Evolutionary conservation across 2,329 filamentous ascomycete genomes (phyloP), one percentile per base, ranked within the genome.

Genomic region (Fusarium sp.): DNA sequence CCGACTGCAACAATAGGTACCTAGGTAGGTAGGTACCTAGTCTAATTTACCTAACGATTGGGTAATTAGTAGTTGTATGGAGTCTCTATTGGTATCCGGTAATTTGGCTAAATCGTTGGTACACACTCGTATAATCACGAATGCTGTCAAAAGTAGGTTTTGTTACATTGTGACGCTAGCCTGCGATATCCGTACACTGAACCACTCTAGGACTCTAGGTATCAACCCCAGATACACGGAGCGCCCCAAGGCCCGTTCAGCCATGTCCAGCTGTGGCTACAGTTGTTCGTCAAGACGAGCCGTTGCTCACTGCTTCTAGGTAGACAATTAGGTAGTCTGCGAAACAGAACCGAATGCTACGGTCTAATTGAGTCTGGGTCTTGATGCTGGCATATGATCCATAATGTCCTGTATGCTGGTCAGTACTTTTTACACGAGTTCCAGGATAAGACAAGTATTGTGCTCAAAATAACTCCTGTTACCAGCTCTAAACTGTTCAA

Each of bases 271-370:
- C 36, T 34, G 29, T 29, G 19, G 11, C 24, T 12, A 25, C 19
- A 15, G 22, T 39, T 51, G 26, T 25, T 43, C 19, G 44, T 48
- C 38, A 64, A 44, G 42, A 69, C 68, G 61, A 58, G 64, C 64
- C 64, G 61, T 58, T 67, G 41, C 58, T 51, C 26, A 47, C 57
- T 64, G 45, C 46, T 60, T 60, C 54, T 49, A 59, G 60, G 44
- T 49, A 59, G 60, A 46, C 52, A 46, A 46, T 46, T 64, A 51
- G n/a, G n/a, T n/a, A n/a, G 44, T 45, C 59, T 36, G 35, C 46
- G 29, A 44, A 48, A 60, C 61, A 57, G 52, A 58, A 61, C 53
- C 48, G 19, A 29, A 48, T 51, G 42, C 39, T 38, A 38, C 34
- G 39, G 48, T 38, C 45, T 43, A 41, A 39, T 40, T 48, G 31